Evolutionary conservation across 2,329 filamentous ascomycete genomes (phyloP), one percentile per base, ranked within the genome.

Genomic region (Epichloe hybrida): DNA sequence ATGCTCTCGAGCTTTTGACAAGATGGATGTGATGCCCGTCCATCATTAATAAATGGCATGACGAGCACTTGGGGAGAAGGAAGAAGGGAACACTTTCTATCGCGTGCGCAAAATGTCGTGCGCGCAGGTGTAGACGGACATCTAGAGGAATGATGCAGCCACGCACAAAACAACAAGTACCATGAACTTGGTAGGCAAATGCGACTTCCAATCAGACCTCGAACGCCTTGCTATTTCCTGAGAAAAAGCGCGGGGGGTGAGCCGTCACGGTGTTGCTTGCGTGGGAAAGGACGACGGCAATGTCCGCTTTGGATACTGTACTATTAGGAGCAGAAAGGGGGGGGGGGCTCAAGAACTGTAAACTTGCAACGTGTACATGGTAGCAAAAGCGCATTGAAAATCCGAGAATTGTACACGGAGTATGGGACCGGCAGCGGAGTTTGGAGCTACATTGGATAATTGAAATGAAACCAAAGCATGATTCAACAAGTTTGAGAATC

Each of bases 1-100:
- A 59, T 98, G 94, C 73, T 88, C 86, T 61, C 86, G 86, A 68
- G 82, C 88, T 4, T 98, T 98, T 64, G 91, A 95, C 61, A 86
- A 81, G 65, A 86, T 86, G 67, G 93, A 98, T 64, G 81, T 88
- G 54, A 94, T 96, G 88, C 70, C 77, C 21, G 79, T 81, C 47
- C 81, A 85, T 63, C 68, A 70, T 55, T 71, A 58, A 60, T 37
- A 20, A 5, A n/a, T n/a, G 20, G 12, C 1, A 23, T 37, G 21
- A 38, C 27, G 47, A 43, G 41, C 13, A 27, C 21, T 4, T 11
- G 5, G 15, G 36, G 3, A 37, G 36, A 31, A 23, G 17, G 44
- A 6, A 35, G 34, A 37, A n/a, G 35, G 5, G 20, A 40, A 8
- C 12, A 47, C 15, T 17, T 31, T 17, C 8, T 15, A 13, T 27